Percentiles rank a stretch among this genome's conserved stretches.
Evolutionary conservation across 163 green algal species (phyloP).

Genomic region (Coccomyxa subellipsoidea): DNA sequence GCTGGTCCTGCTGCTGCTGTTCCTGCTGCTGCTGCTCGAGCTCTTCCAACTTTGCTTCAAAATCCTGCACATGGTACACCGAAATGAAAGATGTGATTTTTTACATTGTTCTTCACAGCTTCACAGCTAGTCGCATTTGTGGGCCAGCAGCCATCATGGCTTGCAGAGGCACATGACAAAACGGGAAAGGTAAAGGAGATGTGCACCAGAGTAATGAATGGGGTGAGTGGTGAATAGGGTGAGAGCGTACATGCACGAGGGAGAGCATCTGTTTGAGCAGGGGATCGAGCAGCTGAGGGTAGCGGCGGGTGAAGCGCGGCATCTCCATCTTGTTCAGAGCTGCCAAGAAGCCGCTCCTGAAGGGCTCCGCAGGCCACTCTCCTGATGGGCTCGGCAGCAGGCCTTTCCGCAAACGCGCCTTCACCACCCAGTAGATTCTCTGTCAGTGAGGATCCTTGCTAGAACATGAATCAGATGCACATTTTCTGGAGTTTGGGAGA

Average conservation of each 20-base stretch:
- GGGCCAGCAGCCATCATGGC: too few relatives aligned
- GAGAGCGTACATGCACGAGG: slow-evolving; percentile 58
- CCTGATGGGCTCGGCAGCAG: slow-evolving; percentile 5
- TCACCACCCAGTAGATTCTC: not conserved
- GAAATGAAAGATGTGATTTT: too few relatives aligned
- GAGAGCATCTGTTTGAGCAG: slow-evolving; percentile 87
- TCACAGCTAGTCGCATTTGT: too few relatives aligned
- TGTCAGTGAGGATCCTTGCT: too few relatives aligned
- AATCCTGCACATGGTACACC: slow-evolving; percentile 41
- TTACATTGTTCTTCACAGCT: too few relatives aligned
- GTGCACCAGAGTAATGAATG: too few relatives aligned
- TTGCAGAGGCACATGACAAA: too few relatives aligned
- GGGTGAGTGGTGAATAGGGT: too few relatives aligned
- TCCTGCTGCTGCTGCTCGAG: slow-evolving; percentile 29
- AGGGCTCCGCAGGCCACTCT: slow-evolving; percentile 76
- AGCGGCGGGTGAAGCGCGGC: slow-evolving; percentile 81
- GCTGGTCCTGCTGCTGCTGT: slow-evolving; percentile 16
- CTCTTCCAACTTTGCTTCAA: slow-evolving; percentile 38
- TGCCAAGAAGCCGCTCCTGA: slow-evolving; percentile 56
- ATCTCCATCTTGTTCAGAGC: slow-evolving; percentile 82
- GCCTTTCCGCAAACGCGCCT: slow-evolving; percentile 1
- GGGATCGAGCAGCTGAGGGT: slow-evolving; percentile 79
- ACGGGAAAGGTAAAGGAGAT: too few relatives aligned
- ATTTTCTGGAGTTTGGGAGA: not conserved
- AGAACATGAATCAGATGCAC: too few relatives aligned